Percentiles rank a stretch among this genome's conserved stretches.
phyloP scores from a whole-genome alignment of 2,329 filamentous ascomycete genomes.

The Fusarium oligoseptatum region DNA sequence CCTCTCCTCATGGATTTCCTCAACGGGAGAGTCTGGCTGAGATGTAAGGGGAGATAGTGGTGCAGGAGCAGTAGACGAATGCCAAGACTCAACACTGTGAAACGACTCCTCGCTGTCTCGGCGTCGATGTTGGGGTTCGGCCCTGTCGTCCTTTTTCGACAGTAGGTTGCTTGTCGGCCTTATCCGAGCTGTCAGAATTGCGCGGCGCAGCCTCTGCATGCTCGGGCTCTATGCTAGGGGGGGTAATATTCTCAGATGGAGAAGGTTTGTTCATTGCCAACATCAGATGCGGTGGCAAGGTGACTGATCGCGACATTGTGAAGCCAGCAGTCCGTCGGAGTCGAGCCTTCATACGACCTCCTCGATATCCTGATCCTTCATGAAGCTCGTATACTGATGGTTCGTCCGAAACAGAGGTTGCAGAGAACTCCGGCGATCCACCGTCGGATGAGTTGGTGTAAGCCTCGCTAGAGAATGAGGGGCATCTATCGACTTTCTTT shows the following conservation, averaged over 20 bases:
- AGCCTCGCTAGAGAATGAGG: slow-evolving; percentile 13
- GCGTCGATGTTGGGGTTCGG: slow-evolving; percentile 19
- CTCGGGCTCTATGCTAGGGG: slow-evolving; percentile 11
- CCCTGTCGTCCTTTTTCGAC: slow-evolving; percentile 5
- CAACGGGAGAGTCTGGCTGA: slow-evolving; percentile 54
- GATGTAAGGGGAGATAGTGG: slow-evolving; percentile 61
- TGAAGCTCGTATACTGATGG: slow-evolving; percentile 44
- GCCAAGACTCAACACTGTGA: slow-evolving; percentile 66
- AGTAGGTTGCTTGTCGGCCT: background rate
- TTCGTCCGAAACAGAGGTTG: slow-evolving; percentile 25
- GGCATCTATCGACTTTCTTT: slow-evolving; percentile 6
- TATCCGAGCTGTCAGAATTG: background rate
- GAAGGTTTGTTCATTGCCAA: slow-evolving; percentile 22
- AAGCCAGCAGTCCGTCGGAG: slow-evolving; percentile 50
- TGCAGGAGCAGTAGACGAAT: slow-evolving; percentile 55
- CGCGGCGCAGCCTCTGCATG: background rate
- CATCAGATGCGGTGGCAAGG: slow-evolving; percentile 48
- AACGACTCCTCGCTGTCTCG: slow-evolving; percentile 62
- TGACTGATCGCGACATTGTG: slow-evolving; percentile 46
- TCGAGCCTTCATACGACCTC: slow-evolving; percentile 48
- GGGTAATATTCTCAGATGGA: slow-evolving; percentile 47
- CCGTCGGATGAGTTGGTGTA: slow-evolving; percentile 5
- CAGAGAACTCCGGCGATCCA: slow-evolving; percentile 19
- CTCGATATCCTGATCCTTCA: slow-evolving; percentile 49
- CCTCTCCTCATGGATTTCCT: slow-evolving; percentile 13